Base-by-base conservation (phyloP, 306 rosid genomes). In the Acmispon strigosus region DNA sequence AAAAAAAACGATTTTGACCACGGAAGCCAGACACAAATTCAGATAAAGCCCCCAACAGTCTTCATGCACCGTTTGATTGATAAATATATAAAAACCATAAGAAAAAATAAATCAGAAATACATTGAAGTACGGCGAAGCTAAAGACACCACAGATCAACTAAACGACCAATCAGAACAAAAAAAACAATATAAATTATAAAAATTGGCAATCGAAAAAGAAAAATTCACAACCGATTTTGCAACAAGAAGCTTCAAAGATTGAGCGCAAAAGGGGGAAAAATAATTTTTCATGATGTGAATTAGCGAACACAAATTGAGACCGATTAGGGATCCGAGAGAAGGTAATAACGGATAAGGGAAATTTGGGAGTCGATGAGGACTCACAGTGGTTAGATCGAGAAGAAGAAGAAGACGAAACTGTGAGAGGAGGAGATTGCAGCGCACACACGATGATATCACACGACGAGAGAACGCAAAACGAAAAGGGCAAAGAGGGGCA, bases 241-340 rank as follows among this genome's bases (percentile, higher is more conserved):
- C 57, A 59, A 62, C 49, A 32, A 37, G 18, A 84, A 78, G 50
- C 55, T 8, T 22, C 24, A 1, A 22, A 2, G 2, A 27, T 27
- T 27, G 3, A 27, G 32, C 32, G 3, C 0, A 27, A 27, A 2
- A 27, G 32, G 32, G 32, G 32, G 11, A 68, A 75, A 11, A 6
- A 12, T 9, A 61, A 47, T 4, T 20, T 73, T 18, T 4, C 27
- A 52, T 27, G 34, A 44, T 16, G 47, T 47, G 10, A 66, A 53
- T 27, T 7, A 75, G 48, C 34, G 18, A 41, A 48, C 20, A 39
- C 16, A 52, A 72, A 2, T 60, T 29, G 4, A 8, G 51, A 45
- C 10, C 51, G 72, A 85, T 85, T 88, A 75, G 90, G 94, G 96
- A 93, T 93, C 97, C 70, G 77, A 74, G 73, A 66, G 10, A 22